Evolutionary conservation across 2,329 filamentous ascomycete species (phyloP), one percentile per base, ranked within the genome.

Genomic region (Akanthomyces lecanii): DNA sequence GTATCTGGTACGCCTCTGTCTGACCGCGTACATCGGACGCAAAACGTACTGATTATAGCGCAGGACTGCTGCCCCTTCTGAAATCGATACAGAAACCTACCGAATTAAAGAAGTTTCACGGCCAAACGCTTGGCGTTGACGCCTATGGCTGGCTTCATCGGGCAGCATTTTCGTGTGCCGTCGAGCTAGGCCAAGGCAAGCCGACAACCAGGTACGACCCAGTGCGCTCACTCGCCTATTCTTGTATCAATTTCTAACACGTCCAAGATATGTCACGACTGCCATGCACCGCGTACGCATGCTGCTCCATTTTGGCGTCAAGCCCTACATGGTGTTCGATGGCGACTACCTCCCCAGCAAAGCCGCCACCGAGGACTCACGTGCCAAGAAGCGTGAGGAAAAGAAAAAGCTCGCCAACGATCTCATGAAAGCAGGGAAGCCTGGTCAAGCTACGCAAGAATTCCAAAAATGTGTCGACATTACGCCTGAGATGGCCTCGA

Each of bases 91-190:
- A 99, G 65, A 92, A 90, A 72, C 90, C 90, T 72, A 90, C 86
- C 57, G 90, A 91, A 69, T 82, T 99, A 65, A 96, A 92, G 74
- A 92, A 92, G 71, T 97, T 90, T 75, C 79, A 85, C 14, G 95
- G 94, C 58, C 88, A 96, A 76, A 96, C 90, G 1, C 84, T 99
- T 53, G 96, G 90, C n/a, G 88, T 99, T 42, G 95, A 99, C 75
- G 94, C 90, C 63, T 99, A 99, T 82, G 95, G 94, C 74, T 99
- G 96, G 95, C 87, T 99, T 62, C 95, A 99, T 76, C 89, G 95
- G 68, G 96, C 93, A 61, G 92, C 92, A 53, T 88, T 96, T 67
- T 85, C 91, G 56, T 98, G 94, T 79, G 92, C 94, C 66, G 86
- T 95, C 70, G 95, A 98, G 71, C 84, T 99, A 66, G 95, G 92